phyloP scores from a whole-genome alignment of 805 yeast genomes.

The Ogataea polymorpha region DNA sequence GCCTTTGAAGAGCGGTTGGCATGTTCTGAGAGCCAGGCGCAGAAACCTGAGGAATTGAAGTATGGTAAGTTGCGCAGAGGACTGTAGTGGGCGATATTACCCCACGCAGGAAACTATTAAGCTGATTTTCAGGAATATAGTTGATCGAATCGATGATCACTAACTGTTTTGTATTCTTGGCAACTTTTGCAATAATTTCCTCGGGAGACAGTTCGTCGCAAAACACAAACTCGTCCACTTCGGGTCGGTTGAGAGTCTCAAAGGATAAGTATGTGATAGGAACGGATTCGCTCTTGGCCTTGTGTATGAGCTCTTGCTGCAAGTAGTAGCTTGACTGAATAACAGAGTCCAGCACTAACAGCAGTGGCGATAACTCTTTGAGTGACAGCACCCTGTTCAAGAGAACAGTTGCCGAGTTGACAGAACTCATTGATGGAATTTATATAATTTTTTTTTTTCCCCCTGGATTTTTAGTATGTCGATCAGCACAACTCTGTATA shows the following conservation, averaged over 20 bases:
- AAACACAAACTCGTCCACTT: conserved; percentile 45
- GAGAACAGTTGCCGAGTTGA: conserved; percentile 45
- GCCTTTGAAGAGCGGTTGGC: conserved; percentile 25
- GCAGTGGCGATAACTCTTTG: conserved; percentile 72
- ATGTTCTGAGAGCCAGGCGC: conserved; percentile 6
- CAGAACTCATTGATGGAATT: conserved; percentile 23
- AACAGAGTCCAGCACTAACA: conserved; percentile 66
- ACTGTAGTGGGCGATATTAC: conserved; percentile 42
- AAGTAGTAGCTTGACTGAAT: conserved; percentile 62
- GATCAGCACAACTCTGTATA: conserved; percentile 10
- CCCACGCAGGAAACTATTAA: conserved; percentile 36
- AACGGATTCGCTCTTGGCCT: conserved; percentile 25
- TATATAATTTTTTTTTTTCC: conserved; percentile 1
- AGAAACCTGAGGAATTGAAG: conserved; percentile 32
- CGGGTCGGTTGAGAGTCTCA: conserved; percentile 59
- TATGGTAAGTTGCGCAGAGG: conserved; percentile 47
- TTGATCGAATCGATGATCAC: conserved; percentile 70
- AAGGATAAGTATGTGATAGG: conserved; percentile 58
- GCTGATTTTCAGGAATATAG: conserved; percentile 42
- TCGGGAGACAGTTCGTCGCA: conserved; percentile 30
- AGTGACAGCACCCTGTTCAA: conserved; percentile 63
- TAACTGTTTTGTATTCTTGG: conserved; percentile 26
- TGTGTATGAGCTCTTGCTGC: conserved; percentile 54
- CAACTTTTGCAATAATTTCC: conserved; percentile 11
- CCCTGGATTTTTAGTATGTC: background rate